Percentiles rank a stretch among this genome's conserved stretches.
These are phyloP conservation scores for Polygonum maritimum DNA, from an alignment of 148 eudicot genomes.

Conservation along the genomic window DNA sequence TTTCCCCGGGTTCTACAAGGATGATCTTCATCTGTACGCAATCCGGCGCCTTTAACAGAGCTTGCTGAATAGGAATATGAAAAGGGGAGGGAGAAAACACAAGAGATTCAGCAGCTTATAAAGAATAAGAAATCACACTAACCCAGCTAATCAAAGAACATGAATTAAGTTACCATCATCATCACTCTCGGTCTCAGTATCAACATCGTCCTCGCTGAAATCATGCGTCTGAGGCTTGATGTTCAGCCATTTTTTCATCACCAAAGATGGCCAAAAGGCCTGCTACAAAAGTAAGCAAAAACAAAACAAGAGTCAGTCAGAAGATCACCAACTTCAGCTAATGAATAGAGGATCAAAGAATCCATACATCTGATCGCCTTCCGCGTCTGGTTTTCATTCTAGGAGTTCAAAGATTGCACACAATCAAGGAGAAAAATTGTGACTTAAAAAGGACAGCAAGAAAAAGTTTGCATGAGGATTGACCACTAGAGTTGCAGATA, in stretches of 20 bases:
- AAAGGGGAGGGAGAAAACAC: neutral
- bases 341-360: neutral
- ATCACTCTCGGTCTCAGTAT: constrained; percentile 80
- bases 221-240: constrained; percentile 68
- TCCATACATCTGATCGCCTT: constrained; percentile 56
- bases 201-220: constrained; percentile 90
- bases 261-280: constrained; percentile 83
- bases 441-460: neutral
- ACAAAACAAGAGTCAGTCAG: neutral
- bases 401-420: neutral
- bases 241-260: constrained; percentile 97
- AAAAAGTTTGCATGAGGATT: neutral
- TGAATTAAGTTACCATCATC: constrained; percentile 54
- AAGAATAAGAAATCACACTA: neutral
- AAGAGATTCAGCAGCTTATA: neutral
- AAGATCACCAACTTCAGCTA: neutral
- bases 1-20: neutral
- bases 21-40: neutral
- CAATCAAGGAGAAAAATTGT: neutral
- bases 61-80: constrained; percentile 13
- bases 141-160: neutral
- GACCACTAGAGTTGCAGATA: constrained; percentile 10
- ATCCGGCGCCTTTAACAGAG: constrained; percentile 10
- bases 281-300: constrained; percentile 14
- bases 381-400: constrained; percentile 24